Evolutionary conservation across 75 land plant species (phyloP), one percentile per base, ranked within the genome.

Genomic region (Pseudotsuga menziesii): DNA sequence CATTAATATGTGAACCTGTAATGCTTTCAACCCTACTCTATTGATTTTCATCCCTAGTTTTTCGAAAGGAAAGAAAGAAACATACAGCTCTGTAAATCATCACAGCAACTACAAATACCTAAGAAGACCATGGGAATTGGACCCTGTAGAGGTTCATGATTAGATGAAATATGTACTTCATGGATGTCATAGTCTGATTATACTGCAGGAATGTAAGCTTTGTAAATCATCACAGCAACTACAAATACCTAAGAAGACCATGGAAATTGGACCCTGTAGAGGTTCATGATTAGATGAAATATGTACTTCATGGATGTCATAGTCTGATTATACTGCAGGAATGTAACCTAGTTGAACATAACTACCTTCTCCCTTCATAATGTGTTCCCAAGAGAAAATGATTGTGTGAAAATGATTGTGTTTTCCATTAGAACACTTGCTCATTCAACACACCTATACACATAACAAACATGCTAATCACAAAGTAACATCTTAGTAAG

Each of bases 101-200:
- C 94, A 77, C 63, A 91, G 60, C 97, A 94, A 77, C 94, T 94
- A 82, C 92, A 94, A n/a, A 94, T 90, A 73, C 97, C 97, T 57
- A 92, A 87, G 48, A 1, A 29, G 95, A 85, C 97, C 97, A 94
- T 20, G 82, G 88, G 15, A 36, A n/a, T 19, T 1, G 81, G 80
- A 63, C 57, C 79, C 69, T 75, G 83, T 17, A 26, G 75, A 1
- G 5, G 25, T 14, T 67, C 76, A 35, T 39, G 63, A 56, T 5
- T 41, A 66, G 39, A 48, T 52, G 80, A 39, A 8, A 4, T 26
- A 1, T 78, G 27, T 39, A 36, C 56, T 48, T 27, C 29, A 12
- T 82, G 79, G 15, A 56, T 64, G 72, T 82, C 88, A 32, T n/a
- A 13, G 59, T 91, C 88, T 11, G 87, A 84, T 67, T 86, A 84